Conservation (phyloP, 1,284 basidiomycete genomes). For the Rhodofomes roseus region DNA sequence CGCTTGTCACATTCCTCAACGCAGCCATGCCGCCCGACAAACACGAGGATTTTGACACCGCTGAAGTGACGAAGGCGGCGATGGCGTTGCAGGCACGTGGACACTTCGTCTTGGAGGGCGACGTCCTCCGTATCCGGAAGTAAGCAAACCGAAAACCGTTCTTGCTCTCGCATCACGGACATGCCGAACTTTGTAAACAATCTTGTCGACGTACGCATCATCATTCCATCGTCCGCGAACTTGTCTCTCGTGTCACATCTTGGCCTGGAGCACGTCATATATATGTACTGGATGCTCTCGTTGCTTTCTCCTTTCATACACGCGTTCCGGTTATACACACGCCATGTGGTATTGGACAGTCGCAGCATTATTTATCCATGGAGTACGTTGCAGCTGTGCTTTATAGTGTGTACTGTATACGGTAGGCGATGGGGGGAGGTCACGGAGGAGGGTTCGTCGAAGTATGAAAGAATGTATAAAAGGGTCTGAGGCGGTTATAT, state of each 20-base stretch:
- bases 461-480: background rate
- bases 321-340: background rate
- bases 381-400: background rate
- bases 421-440: background rate
- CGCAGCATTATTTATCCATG: too few species aligned
- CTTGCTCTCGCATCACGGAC: background rate
- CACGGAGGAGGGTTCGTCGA: background rate
- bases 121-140: slow-evolving; percentile 40
- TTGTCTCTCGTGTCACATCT: background rate
- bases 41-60: slow-evolving; percentile 74
- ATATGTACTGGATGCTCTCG: background rate
- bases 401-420: background rate
- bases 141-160: slow-evolving; percentile 1
- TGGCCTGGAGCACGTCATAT: background rate
- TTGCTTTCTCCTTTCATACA: background rate
- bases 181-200: background rate
- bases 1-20: slow-evolving; percentile 66
- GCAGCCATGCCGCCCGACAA: slow-evolving; percentile 71
- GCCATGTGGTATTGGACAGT: background rate
- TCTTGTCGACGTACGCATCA: background rate
- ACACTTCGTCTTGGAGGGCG: slow-evolving; percentile 53
- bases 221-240: background rate
- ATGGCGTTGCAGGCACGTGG: slow-evolving; percentile 50
- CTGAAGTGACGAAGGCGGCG: slow-evolving; percentile 61
- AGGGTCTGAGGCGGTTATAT: background rate